Evolutionary conservation across 169 alveolate genomes (phyloP).

Genomic region (Babesia bovis): DNA sequence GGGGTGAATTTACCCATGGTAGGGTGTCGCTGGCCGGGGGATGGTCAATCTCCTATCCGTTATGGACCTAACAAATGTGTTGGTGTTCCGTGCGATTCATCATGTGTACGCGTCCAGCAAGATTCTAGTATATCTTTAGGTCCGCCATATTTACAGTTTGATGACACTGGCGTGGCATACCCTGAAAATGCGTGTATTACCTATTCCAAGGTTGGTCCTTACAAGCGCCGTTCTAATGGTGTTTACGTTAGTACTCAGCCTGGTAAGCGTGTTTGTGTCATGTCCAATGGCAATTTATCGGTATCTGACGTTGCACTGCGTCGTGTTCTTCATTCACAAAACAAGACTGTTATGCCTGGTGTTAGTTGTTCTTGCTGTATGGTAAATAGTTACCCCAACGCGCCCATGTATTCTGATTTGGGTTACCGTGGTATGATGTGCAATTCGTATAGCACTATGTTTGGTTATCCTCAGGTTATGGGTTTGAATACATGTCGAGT

Average conservation of each 20-base stretch:
- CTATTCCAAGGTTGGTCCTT: background rate
- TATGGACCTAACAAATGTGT: background rate
- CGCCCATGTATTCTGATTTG: conserved; percentile 3
- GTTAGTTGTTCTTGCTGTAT: background rate
- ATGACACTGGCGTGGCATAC: background rate
- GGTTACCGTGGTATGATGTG: background rate
- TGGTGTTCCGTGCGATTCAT: background rate
- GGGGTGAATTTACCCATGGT: conserved; percentile 4
- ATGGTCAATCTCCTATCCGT: conserved; percentile 10
- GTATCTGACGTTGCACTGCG: conserved; percentile 16
- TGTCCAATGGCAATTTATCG: background rate
- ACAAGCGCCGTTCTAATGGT: conserved; percentile 13
- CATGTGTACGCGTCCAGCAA: background rate
- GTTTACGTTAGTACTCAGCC: conserved; percentile 4
- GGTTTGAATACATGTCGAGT: conserved; percentile 16
- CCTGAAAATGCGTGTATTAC: background rate
- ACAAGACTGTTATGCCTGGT: background rate
- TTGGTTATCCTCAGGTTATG: conserved; percentile 13
- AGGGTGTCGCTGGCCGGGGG: conserved; percentile 19
- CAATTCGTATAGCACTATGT: background rate
- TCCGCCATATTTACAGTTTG: background rate
- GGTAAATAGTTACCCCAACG: background rate
- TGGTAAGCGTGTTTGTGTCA: conserved; percentile 29
- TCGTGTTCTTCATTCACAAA: background rate
- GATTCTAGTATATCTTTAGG: background rate